These are phyloP conservation scores for Coemansia pectinata DNA, from an alignment of 192 early-diverging fungal species.

Conservation along the genomic window DNA sequence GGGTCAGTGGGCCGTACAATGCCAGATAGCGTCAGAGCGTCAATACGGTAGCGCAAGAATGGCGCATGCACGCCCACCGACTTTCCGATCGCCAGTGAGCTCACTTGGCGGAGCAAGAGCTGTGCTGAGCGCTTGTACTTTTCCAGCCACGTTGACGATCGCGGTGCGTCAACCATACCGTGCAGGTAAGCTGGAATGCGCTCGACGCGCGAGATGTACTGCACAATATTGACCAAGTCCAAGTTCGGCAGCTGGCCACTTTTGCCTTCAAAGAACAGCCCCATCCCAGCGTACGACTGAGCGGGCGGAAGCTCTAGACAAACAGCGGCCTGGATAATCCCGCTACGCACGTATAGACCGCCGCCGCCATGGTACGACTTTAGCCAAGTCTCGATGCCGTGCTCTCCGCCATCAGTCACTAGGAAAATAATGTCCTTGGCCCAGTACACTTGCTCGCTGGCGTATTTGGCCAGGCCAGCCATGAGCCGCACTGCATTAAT, in stretches of 20 bases:
- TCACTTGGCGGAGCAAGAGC: constrained; percentile 38
- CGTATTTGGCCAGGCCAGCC: constrained; percentile 42
- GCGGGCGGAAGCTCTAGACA: constrained; percentile 82
- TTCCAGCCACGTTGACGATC: constrained; percentile 3
- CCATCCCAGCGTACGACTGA: constrained; percentile 58
- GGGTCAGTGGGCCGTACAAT: constrained; percentile 33
- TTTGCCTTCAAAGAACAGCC: constrained; percentile 80
- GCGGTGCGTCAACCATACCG: constrained; percentile 23
- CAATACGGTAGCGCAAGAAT: constrained; percentile 69
- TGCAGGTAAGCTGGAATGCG: constrained; percentile 55
- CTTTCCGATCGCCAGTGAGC: constrained; percentile 45
- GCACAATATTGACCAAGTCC: constrained; percentile 82
- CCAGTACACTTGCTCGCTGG: constrained; percentile 74
- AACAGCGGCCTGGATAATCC: constrained; percentile 83
- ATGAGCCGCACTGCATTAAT: constrained; percentile 32
- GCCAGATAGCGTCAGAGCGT: constrained; percentile 67
- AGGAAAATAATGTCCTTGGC: constrained; percentile 91
- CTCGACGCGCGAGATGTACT: constrained; percentile 56
- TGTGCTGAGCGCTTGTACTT: constrained; percentile 27
- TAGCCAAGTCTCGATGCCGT: constrained; percentile 84
- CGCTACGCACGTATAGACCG: constrained; percentile 57
- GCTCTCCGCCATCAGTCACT: constrained; percentile 72
- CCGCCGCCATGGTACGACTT: constrained; percentile 81
- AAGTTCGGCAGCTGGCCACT: constrained; percentile 92
- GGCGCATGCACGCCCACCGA: constrained; percentile 42